A percentile compares a stretch with the other conserved stretches of the same genome.
phyloP scores from a whole-genome alignment of 2,329 filamentous ascomycete genomes.

The Nigrospora oryzae region DNA sequence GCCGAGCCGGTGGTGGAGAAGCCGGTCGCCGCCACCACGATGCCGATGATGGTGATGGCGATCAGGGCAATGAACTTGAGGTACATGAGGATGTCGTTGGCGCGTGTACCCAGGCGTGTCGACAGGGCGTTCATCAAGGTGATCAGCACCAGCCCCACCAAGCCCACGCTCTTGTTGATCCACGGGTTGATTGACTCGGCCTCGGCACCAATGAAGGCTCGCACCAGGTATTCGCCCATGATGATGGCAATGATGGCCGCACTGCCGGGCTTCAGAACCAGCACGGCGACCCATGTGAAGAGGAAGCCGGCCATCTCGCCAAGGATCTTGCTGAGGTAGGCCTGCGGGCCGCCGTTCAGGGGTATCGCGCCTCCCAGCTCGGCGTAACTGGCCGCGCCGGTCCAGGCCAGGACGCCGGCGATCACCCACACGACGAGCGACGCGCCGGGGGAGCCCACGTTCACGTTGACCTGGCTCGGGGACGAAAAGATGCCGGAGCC shows the following conservation, averaged over 20 bases:
- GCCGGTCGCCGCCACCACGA: constrained; percentile 83
- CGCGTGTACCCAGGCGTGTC: constrained; percentile 75
- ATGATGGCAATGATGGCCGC: constrained; percentile 95
- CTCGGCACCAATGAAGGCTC: constrained; percentile 79
- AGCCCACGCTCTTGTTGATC: constrained; percentile 82
- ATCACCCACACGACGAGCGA: constrained; percentile 86
- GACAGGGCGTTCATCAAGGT: constrained; percentile 86
- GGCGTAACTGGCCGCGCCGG: constrained; percentile 87
- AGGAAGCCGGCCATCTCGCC: constrained; percentile 88
- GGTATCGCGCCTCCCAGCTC: constrained; percentile 94
- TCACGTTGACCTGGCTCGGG: constrained; percentile 83
- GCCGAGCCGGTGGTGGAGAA: constrained; percentile 68
- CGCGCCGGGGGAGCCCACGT: constrained; percentile 85
- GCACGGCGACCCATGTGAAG: constrained; percentile 92
- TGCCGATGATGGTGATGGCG: constrained; percentile 77
- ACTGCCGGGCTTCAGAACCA: constrained; percentile 88
- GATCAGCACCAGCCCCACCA: constrained; percentile 66
- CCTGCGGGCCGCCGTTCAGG: constrained; percentile 86
- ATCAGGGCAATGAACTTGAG: constrained; percentile 88
- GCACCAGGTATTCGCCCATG: constrained; percentile 94
- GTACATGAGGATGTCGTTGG: constrained; percentile 93
- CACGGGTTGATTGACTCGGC: constrained; percentile 72
- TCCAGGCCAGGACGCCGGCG: constrained; percentile 91
- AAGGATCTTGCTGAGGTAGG: constrained; percentile 93
- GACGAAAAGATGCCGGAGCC: constrained; percentile 95